phyloP scores from a whole-genome alignment of 768 basidiomycete genomes.

The Mrakia hoshinonis region DNA sequence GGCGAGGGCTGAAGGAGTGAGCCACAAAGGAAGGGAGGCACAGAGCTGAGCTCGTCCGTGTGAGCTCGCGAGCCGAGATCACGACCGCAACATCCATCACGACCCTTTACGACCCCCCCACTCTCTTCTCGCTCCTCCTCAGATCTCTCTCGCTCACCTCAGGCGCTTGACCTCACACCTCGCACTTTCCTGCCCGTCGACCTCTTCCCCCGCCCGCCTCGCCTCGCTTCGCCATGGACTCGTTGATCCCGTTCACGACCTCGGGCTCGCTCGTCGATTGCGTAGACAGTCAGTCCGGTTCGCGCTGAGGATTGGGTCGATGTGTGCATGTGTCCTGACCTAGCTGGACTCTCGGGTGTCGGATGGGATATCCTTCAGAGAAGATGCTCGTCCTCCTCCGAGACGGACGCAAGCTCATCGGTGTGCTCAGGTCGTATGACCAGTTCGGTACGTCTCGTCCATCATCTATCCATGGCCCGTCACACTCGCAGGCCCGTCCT shows the following conservation, averaged over 20 bases:
- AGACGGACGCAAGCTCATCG: slow-evolving; percentile 92
- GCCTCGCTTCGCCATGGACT: slow-evolving; percentile 54
- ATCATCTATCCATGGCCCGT: background rate
- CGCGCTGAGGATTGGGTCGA: too few species aligned
- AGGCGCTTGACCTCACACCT: background rate
- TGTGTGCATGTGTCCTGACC: background rate
- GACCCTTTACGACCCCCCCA: too few species aligned
- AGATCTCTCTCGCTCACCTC: too few species aligned
- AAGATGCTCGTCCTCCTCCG: slow-evolving; percentile 96
- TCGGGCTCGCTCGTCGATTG: slow-evolving; percentile 97
- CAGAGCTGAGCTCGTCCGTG: too few species aligned
- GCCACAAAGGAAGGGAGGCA: too few species aligned
- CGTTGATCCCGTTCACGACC: slow-evolving; percentile 95
- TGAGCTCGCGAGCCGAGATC: too few species aligned
- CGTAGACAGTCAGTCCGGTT: slow-evolving; percentile 88
- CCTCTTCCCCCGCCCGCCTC: background rate
- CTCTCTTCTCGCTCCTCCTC: too few species aligned
- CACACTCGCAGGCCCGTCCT: background rate
- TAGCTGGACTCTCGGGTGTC: too few species aligned
- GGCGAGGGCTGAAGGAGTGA: too few species aligned
- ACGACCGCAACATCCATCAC: too few species aligned
- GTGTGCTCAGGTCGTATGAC: slow-evolving; percentile 93
- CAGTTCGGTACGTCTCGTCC: slow-evolving; percentile 70
- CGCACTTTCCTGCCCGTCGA: too few species aligned
- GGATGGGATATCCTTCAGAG: too few species aligned